These are phyloP conservation scores for Letharia columbiana DNA, from an alignment of 495 filamentous ascomycete species.

Conservation along the genomic window DNA sequence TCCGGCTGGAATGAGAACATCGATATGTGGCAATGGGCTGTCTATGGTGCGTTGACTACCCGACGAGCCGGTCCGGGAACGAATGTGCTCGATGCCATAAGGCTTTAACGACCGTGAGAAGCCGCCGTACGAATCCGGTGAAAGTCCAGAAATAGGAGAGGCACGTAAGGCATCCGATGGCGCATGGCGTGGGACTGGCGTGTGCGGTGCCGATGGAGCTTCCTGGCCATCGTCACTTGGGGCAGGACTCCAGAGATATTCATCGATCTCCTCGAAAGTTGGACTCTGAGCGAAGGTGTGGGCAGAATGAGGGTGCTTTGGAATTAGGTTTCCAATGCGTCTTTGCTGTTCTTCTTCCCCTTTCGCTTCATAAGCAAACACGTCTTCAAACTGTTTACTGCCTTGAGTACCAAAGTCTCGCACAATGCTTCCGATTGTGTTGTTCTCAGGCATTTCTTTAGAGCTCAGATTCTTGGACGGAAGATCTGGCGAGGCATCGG, in stretches of 20 bases:
- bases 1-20: conserved; percentile 1
- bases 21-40: background rate
- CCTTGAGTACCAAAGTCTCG: background rate
- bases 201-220: background rate
- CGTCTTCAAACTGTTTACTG: background rate
- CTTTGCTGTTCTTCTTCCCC: background rate
- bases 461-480: background rate
- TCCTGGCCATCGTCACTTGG: conserved; percentile 7
- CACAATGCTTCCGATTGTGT: background rate
- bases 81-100: background rate
- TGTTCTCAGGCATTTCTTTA: background rate
- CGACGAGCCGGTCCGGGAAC: background rate
- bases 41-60: background rate
- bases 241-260: conserved; percentile 10
- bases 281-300: background rate
- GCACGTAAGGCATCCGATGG: background rate
- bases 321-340: background rate
- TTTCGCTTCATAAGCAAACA: background rate
- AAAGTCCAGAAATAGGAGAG: background rate
- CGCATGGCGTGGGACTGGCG: background rate
- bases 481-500: background rate
- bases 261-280: background rate
- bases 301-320: background rate
- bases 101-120: background rate
- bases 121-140: background rate